A percentile compares a stretch with the other conserved stretches of the same genome.
These are phyloP conservation scores for Coleophoma crateriformis DNA, from an alignment of 2,329 filamentous ascomycete species.

Conservation along the genomic window DNA sequence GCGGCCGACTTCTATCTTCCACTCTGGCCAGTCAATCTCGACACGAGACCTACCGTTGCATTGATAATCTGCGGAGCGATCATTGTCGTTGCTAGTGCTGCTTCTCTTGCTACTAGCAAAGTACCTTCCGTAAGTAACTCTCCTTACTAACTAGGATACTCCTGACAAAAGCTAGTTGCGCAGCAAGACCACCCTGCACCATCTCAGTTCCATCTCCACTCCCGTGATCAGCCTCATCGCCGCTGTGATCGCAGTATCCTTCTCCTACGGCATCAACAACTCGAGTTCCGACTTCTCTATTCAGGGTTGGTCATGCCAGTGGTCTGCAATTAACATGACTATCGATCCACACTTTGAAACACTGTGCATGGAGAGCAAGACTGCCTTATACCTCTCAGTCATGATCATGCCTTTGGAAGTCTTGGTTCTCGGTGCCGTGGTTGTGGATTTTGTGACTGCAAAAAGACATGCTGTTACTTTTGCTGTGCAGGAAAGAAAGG, in stretches of 20 bases:
- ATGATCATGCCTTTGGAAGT: conserved; percentile 52
- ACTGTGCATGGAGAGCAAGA: conserved; percentile 51
- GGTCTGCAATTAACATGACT: conserved; percentile 46
- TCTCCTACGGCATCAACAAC: conserved; percentile 52
- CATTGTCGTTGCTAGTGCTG: conserved; percentile 40
- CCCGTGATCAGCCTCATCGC: conserved; percentile 38
- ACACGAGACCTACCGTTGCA: conserved; percentile 50
- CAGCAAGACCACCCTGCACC: conserved; percentile 20
- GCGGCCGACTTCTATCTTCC: conserved; percentile 43
- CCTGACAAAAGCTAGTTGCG: conserved; percentile 31
- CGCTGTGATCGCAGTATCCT: conserved; percentile 45
- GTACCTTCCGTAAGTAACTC: conserved; percentile 40
- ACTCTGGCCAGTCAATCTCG: conserved; percentile 53
- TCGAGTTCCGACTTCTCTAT: conserved; percentile 48
- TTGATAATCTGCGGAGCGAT: conserved; percentile 46
- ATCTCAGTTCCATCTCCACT: conserved; percentile 25
- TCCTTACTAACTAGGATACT: not conserved
- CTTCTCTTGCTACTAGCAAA: conserved; percentile 44
- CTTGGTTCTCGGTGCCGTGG: conserved; percentile 39
- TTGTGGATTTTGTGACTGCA: conserved; percentile 38
- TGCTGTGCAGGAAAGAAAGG: conserved; percentile 20
- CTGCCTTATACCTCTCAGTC: conserved; percentile 47
- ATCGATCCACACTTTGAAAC: conserved; percentile 48
- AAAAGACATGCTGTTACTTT: conserved; percentile 27
- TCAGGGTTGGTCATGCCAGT: conserved; percentile 59